phyloP scores from a whole-genome alignment of 352 stramenopile genomes.

The Phytopythium montanum region DNA sequence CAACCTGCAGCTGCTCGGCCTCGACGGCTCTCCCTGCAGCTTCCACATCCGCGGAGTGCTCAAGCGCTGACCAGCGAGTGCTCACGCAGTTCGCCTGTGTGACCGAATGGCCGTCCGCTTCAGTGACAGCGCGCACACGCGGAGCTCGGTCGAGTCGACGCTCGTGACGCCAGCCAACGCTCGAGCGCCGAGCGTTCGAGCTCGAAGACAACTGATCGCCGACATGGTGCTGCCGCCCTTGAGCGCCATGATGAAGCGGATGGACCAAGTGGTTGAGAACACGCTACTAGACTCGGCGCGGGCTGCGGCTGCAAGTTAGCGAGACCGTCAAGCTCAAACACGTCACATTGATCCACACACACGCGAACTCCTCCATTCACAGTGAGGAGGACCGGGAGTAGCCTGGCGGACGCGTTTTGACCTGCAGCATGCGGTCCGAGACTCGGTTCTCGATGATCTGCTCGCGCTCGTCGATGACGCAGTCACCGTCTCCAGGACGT shows the following conservation, averaged over 20 bases:
- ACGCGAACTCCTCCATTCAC: neutral
- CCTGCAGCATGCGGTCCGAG: conserved; percentile 25
- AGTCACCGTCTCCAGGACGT: conserved; percentile 27
- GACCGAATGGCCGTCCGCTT: neutral
- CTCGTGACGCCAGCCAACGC: neutral
- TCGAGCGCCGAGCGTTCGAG: neutral
- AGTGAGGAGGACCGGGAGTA: conserved; percentile 4
- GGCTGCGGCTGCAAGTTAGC: too few species aligned
- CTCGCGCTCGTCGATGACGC: conserved; percentile 31
- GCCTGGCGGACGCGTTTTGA: neutral
- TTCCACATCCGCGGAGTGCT: conserved; percentile 10
- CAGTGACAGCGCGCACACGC: neutral
- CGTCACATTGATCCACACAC: too few species aligned
- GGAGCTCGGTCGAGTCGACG: neutral
- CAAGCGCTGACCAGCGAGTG: conserved; percentile 11
- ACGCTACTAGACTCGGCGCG: conserved; percentile 8
- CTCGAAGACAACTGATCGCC: conserved; percentile 1
- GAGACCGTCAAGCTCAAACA: too few species aligned
- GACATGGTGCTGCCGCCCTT: conserved; percentile 8
- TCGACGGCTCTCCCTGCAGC: neutral
- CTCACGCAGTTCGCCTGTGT: conserved; percentile 1
- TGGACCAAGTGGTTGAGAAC: conserved; percentile 15
- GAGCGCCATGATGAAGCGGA: neutral
- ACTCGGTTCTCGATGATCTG: conserved; percentile 35
- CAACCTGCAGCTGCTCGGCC: neutral